Percentiles rank a stretch among this genome's conserved stretches.
Conservation (phyloP, 176 grass and related monocot species). For the Oryza meyeriana region DNA sequence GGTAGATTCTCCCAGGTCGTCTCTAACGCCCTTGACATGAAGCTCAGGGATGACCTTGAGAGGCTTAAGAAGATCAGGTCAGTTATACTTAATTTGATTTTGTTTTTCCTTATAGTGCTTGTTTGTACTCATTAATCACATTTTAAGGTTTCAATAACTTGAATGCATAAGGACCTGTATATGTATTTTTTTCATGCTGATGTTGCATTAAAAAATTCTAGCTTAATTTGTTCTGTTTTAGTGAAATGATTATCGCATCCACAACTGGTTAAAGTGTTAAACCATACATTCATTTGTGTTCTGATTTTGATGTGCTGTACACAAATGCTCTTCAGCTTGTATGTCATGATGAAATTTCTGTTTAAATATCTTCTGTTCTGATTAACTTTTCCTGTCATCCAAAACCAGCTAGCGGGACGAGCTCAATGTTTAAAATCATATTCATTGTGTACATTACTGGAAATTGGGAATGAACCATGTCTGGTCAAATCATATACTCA, state of each 20-base stretch:
- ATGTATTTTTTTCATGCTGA: no score
- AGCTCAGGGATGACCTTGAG: slow-evolving; percentile 78
- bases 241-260: neutral
- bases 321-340: no score
- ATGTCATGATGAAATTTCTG: neutral
- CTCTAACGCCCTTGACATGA: slow-evolving; percentile 76
- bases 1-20: slow-evolving; percentile 76
- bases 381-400: no score
- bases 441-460: no score
- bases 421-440: no score
- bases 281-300: neutral
- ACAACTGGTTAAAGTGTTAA: neutral
- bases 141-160: neutral
- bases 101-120: neutral
- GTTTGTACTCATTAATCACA: no score
- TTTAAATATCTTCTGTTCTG: no score
- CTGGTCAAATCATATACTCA: no score
- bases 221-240: neutral
- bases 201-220: neutral
- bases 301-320: no score
- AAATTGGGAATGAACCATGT: no score
- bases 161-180: neutral
- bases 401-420: no score
- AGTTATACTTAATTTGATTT: neutral
- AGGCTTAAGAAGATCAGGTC: slow-evolving; percentile 83